These are phyloP conservation scores for Rhipidocladum racemiflorum DNA, from an alignment of 176 grass and related monocot genomes.

Conservation along the genomic window DNA sequence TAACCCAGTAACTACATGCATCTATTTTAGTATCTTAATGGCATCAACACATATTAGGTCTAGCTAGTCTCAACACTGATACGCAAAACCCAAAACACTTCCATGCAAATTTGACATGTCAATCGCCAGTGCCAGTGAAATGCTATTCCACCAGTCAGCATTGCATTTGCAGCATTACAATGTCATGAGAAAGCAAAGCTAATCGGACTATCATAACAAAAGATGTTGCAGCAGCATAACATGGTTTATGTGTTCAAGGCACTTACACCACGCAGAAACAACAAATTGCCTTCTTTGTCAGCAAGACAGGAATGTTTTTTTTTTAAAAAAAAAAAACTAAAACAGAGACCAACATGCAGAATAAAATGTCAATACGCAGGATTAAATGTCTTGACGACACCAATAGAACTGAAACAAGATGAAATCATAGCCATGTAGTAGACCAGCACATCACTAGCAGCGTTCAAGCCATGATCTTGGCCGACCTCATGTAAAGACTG, in stretches of 20 bases:
- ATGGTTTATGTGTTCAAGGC: neutral
- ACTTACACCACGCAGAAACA: constrained; percentile 14
- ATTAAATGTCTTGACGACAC: constrained; percentile 13
- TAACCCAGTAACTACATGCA: neutral
- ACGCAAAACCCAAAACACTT: neutral
- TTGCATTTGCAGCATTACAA: neutral
- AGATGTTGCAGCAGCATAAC: neutral
- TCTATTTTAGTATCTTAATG: neutral
- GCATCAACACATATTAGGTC: neutral
- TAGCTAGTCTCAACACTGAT: neutral
- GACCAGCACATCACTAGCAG: neutral
- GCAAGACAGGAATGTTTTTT: neutral
- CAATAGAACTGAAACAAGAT: constrained; percentile 14
- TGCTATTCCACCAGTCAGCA: neutral
- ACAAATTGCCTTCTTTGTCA: neutral
- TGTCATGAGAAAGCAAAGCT: neutral
- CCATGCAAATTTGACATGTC: neutral
- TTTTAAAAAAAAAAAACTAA: neutral
- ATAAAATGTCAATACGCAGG: constrained; percentile 10
- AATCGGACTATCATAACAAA: neutral
- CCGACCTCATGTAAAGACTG: constrained; percentile 72
- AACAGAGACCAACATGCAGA: neutral
- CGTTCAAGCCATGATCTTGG: constrained; percentile 60
- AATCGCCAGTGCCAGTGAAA: neutral
- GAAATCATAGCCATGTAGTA: neutral